These are phyloP conservation scores for Arachnomyces sp. DNA, from an alignment of 2,329 filamentous ascomycete species.

Conservation along the genomic window DNA sequence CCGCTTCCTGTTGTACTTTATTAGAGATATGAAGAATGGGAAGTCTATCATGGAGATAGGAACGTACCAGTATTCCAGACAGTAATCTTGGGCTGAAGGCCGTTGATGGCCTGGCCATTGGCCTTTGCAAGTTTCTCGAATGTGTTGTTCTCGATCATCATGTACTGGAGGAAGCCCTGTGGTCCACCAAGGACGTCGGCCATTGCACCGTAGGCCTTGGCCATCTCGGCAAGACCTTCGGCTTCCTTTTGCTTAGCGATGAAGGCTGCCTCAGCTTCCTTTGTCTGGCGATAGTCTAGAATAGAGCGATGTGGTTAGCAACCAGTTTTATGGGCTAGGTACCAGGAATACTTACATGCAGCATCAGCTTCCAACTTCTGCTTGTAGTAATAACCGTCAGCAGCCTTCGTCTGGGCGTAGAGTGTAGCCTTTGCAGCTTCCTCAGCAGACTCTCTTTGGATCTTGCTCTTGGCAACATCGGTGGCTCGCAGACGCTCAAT, in stretches of 20 bases:
- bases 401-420: constrained; percentile 44
- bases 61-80: constrained; percentile 70
- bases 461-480: constrained; percentile 68
- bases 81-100: constrained; percentile 80
- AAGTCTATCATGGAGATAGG: constrained; percentile 6
- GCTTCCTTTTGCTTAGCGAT: constrained; percentile 63
- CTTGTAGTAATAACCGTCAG: constrained; percentile 44
- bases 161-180: constrained; percentile 68
- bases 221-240: constrained; percentile 68
- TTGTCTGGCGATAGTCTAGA: constrained; percentile 23
- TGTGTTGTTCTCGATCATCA: constrained; percentile 79
- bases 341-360: constrained; percentile 18
- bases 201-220: constrained; percentile 69
- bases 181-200: constrained; percentile 69
- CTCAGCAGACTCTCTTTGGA: constrained; percentile 38
- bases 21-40: constrained; percentile 1
- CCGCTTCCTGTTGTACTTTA: constrained; percentile 27
- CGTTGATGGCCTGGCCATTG: constrained; percentile 67
- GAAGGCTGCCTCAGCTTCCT: constrained; percentile 46
- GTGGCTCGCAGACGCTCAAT: constrained; percentile 69
- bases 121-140: constrained; percentile 71
- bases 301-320: constrained; percentile 1
- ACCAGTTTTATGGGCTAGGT: background rate
- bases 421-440: constrained; percentile 43
- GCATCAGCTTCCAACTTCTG: constrained; percentile 35